Evolutionary conservation across 345 rosid genomes (phyloP).

Genomic region (Tarenaya hassleriana): DNA sequence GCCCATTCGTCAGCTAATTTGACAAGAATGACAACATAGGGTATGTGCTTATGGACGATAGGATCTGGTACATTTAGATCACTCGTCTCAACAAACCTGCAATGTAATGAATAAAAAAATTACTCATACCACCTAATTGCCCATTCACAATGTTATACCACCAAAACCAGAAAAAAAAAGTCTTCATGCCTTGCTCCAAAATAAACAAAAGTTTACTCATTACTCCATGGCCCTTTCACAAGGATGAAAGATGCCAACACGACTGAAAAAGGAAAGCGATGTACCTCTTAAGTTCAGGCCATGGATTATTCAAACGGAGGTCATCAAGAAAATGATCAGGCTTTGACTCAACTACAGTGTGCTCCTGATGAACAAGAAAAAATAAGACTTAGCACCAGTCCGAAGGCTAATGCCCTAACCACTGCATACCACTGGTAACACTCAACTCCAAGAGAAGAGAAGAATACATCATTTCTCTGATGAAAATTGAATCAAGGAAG

Average conservation of each 20-base stretch:
- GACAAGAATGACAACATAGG: slow-evolving; percentile 81
- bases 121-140: slow-evolving; percentile 1
- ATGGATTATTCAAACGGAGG: slow-evolving; percentile 90
- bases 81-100: slow-evolving; percentile 71
- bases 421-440: slow-evolving; percentile 6
- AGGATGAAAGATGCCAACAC: slow-evolving; percentile 1
- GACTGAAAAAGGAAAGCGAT: slow-evolving; percentile 8
- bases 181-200: too few relatives aligned
- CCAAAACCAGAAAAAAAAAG: too few relatives aligned
- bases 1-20: slow-evolving; percentile 84
- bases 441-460: slow-evolving; percentile 3
- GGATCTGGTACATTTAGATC: slow-evolving; percentile 67
- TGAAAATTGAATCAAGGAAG: slow-evolving; percentile 11
- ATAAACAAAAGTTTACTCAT: too few relatives aligned
- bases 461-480: not conserved
- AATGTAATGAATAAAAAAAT: slow-evolving; percentile 12
- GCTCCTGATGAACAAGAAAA: slow-evolving; percentile 56
- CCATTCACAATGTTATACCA: not conserved
- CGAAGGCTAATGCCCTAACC: too few relatives aligned
- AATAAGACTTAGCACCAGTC: too few relatives aligned
- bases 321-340: slow-evolving; percentile 96
- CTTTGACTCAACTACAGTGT: slow-evolving; percentile 82
- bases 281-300: slow-evolving; percentile 84
- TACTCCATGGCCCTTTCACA: too few relatives aligned
- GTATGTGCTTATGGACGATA: slow-evolving; percentile 88